A percentile compares a stretch with the other conserved stretches of the same genome.
These are phyloP conservation scores for Hypoxylon crocopeplum DNA, from an alignment of 495 filamentous ascomycete genomes.

Conservation along the genomic window DNA sequence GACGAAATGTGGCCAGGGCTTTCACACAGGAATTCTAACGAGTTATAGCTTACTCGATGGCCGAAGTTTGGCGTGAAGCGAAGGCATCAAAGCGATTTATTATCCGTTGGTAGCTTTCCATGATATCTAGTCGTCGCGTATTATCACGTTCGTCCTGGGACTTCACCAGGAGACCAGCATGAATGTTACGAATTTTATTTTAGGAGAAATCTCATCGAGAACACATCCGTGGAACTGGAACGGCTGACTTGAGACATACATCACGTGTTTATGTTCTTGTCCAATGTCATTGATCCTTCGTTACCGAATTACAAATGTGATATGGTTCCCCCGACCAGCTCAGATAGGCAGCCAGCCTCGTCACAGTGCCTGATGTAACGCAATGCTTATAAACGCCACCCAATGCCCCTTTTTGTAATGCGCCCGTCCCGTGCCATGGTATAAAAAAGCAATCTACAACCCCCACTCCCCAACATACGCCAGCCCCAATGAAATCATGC, in stretches of 20 bases:
- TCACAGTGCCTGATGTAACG: conserved; percentile 33
- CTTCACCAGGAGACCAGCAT: neutral
- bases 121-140: neutral
- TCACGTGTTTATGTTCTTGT: conserved; percentile 26
- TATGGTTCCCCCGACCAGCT: neutral
- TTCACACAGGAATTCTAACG: no score
- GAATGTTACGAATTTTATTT: neutral
- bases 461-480: neutral
- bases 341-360: conserved; percentile 12
- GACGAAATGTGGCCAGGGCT: neutral
- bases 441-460: neutral
- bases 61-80: no score
- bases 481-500: neutral
- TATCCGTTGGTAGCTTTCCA: no score
- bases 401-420: conserved; percentile 28
- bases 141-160: neutral
- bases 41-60: no score
- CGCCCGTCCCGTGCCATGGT: neutral
- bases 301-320: conserved; percentile 4
- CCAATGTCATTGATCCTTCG: conserved; percentile 22
- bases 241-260: conserved; percentile 12
- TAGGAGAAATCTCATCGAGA: no score
- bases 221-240: no score
- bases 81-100: no score
- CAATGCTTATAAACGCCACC: conserved; percentile 36